These are phyloP conservation scores for Garcia nutans DNA, from an alignment of 345 rosid genomes.

Conservation along the genomic window DNA sequence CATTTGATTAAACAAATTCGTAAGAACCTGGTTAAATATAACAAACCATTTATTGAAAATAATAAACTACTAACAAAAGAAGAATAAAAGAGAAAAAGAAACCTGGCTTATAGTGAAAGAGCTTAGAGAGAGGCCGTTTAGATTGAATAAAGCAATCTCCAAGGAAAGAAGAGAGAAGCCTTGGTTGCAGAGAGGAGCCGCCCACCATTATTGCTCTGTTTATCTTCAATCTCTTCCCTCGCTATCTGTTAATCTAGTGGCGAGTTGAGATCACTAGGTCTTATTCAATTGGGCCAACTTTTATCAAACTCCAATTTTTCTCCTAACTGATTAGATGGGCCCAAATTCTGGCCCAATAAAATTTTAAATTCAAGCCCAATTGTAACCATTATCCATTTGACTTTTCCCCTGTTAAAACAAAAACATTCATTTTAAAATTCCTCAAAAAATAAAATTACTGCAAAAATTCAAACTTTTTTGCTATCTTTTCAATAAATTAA, in stretches of 20 bases:
- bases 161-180: slow-evolving; percentile 56
- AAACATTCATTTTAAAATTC: too few species aligned
- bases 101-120: slow-evolving; percentile 57
- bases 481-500: too few species aligned
- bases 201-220: slow-evolving; percentile 47
- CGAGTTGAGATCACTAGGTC: too few species aligned
- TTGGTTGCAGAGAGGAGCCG: slow-evolving; percentile 56
- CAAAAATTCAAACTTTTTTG: too few species aligned
- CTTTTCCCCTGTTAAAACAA: too few species aligned
- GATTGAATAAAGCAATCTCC: slow-evolving; percentile 49
- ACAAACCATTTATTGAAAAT: too few species aligned
- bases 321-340: not conserved
- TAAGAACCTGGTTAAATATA: too few species aligned
- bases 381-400: too few species aligned
- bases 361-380: too few species aligned
- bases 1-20: too few species aligned
- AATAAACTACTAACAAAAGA: too few species aligned
- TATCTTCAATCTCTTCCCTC: not conserved
- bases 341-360: not conserved
- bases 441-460: too few species aligned
- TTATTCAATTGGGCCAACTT: not conserved
- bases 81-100: not conserved
- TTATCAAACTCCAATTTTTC: not conserved
- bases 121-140: slow-evolving; percentile 46
- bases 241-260: not conserved